Evolutionary conservation across 192 early-diverging fungal genomes (phyloP).

Genomic region (Piromyces sp.): DNA sequence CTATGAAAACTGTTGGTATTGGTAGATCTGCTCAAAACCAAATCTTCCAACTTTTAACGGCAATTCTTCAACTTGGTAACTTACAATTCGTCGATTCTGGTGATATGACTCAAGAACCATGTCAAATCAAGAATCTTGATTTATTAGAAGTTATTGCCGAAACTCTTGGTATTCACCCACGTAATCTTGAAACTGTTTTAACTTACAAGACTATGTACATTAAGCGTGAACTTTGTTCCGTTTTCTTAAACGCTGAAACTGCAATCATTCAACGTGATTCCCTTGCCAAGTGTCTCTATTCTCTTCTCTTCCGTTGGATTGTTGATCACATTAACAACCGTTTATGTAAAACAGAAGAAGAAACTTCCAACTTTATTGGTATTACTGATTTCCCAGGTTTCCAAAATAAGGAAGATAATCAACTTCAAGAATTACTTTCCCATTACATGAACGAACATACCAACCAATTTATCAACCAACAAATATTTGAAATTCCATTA

Average conservation of each 20-base stretch:
- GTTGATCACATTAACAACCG: slow-evolving; percentile 77
- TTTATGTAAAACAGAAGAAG: slow-evolving; percentile 53
- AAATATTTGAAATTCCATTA: background rate
- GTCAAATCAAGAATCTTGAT: slow-evolving; percentile 60
- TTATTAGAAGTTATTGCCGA: slow-evolving; percentile 56
- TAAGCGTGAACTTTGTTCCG: slow-evolving; percentile 63
- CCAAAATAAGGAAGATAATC: slow-evolving; percentile 21
- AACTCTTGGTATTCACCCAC: slow-evolving; percentile 58
- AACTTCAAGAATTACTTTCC: background rate
- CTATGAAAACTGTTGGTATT: slow-evolving; percentile 79
- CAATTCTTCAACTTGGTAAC: slow-evolving; percentile 79
- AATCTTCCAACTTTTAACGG: slow-evolving; percentile 68
- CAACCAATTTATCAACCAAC: background rate
- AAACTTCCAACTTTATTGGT: slow-evolving; percentile 66
- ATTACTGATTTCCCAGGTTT: slow-evolving; percentile 77
- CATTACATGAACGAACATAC: background rate
- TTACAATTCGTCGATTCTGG: slow-evolving; percentile 40
- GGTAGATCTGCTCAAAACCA: slow-evolving; percentile 60
- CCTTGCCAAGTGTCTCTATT: slow-evolving; percentile 55
- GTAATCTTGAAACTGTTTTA: slow-evolving; percentile 57
- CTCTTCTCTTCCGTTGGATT: slow-evolving; percentile 71
- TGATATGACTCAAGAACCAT: slow-evolving; percentile 56
- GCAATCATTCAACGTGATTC: slow-evolving; percentile 69
- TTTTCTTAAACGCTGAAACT: slow-evolving; percentile 56
- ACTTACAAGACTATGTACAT: slow-evolving; percentile 72